Base-by-base conservation (phyloP, 1,284 basidiomycete genomes). In the Ustilago tritici region DNA sequence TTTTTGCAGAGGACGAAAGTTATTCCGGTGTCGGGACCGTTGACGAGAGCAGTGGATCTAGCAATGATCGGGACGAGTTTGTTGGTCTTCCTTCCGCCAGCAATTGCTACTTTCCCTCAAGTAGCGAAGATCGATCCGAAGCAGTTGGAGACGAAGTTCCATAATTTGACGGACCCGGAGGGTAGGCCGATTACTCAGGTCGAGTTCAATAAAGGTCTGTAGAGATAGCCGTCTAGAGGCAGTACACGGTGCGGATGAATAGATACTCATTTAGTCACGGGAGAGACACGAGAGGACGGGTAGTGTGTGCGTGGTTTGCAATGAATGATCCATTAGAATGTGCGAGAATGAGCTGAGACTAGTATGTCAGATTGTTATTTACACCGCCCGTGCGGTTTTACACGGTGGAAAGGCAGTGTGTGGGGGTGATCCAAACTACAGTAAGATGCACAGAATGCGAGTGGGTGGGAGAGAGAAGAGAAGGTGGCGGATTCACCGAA, bases 101-200 rank as follows among this genome's bases (percentile, higher is more conserved):
- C 89, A n/a, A 89, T 90, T 74, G 89, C 89, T 12, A 87, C 88
- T 70, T 90, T 89, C 84, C 89, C 89, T 6, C 88, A 89, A 70
- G 82, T 87, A 14, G 88, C 87, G 0, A 69, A 69, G 6, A 87
- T 88, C 36, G 75, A 80, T 54, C 84, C 87, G 14, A 80, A 84
- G 32, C 86, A 86, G 69, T 83, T 89, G 12, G 86, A 87, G 59
- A 82, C 87, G 56, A 62, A 79, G 17, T 87, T 86, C 78, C 74
- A 87, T 31, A 56, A 78, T 53, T 83, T 88, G 55, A 80, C 80
- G 46, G 82, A 86, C 46, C 63, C 79, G 11, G 58, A 65, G 9
- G 88, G 86, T 0, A 82, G 75, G 52, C 74, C 72, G 11, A 81
- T 86, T 47, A 60, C 79, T 6, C 12, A 80, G n/a, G 84, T 89